Base-by-base conservation (phyloP, 2,329 filamentous ascomycete genomes). In the Chaetomiaceae sp. region DNA sequence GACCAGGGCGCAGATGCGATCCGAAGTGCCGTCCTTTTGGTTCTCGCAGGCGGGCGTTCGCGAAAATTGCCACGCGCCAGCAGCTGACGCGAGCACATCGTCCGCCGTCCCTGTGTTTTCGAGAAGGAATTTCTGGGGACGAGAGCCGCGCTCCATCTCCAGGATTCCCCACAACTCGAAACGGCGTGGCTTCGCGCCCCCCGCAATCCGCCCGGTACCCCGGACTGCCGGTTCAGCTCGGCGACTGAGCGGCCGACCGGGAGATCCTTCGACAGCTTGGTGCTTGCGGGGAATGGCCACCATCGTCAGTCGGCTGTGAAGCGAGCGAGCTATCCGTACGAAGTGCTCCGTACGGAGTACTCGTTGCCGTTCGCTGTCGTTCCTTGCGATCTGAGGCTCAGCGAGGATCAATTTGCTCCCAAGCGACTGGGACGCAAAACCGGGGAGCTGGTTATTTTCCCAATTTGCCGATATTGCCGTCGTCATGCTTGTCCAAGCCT, bases 381-480 rank as follows among this genome's bases (percentile, higher is more conserved):
- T 37, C 14, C n/a, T 19, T 23, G 15, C 22, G 34, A n/a, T 34
- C 23, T 39, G 47, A 50, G 47, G 29, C 47, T 50, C 45, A 52
- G 19, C 6, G 33, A 31, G 40, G 17, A n/a, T 38, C 31, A 40
- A 23, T 49, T 9, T 12, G n/a, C 27, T 15, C n/a, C 49, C 49
- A 34, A 20, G 42, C 34, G 34, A 46, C 22, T 53, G 55, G 54
- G 39, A 53, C 47, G 37, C 25, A 55, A 48, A 59, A 58, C 57
- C 55, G 54, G 59, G 59, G 51, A 55, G 27, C 6, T 29, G 49
- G 51, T 36, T n/a, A 37, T 47, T 51, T 55, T 14, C 20, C 44
- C 54, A 61, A 59, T 61, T 51, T 61, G 54, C 42, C 42, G 44
- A 59, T 48, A 61, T 59, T 61, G 51, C 38, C 29, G 44, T 7